Base-by-base conservation (phyloP, 768 basidiomycete genomes). In the Boletus sensibilis region DNA sequence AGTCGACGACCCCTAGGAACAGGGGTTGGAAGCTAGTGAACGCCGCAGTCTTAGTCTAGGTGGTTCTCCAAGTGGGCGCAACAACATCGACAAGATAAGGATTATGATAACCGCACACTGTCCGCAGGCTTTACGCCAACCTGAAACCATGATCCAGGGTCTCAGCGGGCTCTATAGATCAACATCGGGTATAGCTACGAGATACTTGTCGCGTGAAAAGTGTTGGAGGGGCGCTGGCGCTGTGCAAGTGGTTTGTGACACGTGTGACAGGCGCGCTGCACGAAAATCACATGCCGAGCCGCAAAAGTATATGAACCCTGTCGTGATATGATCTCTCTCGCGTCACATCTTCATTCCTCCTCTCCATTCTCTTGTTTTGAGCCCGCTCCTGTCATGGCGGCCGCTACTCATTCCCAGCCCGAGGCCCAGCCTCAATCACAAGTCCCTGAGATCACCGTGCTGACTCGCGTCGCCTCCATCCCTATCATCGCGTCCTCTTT, bases 401-500 rank as follows among this genome's bases (percentile, higher is more conserved):
- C 74, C 29, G 64, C 68, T 48, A 73, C 70, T 3, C 56, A 71
- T 23, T 4, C 62, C n/a, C 69, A 65, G 35, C 46, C 65, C 1
- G 40, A 50, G 38, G 9, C 70, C 2, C 58, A 72, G n/a, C 18
- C 61, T 9, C 59, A 61, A 23, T 12, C 60, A 0, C 56, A 64
- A 39, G 35, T 45, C 23, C 84, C 87, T 52, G 83, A 85, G 68
- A 65, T 90, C 64, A 90, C 83, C 44, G 74, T 82, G 59, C 58
- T 92, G 52, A 64, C 68, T 38, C 86, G 89, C 55, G 80, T 92
- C 47, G 81, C 78, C n/a, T 79, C 82, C 44, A 91, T 93, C 55
- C 90, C 90, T 21, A 72, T 92, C 42, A 77, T 93, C 64, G 82
- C 82, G 46, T 86, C 82, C 52, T 82, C 83, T 5, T 69, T 90